Base-by-base conservation (phyloP, 768 basidiomycete genomes). In the Gloeostereum incarnatum region DNA sequence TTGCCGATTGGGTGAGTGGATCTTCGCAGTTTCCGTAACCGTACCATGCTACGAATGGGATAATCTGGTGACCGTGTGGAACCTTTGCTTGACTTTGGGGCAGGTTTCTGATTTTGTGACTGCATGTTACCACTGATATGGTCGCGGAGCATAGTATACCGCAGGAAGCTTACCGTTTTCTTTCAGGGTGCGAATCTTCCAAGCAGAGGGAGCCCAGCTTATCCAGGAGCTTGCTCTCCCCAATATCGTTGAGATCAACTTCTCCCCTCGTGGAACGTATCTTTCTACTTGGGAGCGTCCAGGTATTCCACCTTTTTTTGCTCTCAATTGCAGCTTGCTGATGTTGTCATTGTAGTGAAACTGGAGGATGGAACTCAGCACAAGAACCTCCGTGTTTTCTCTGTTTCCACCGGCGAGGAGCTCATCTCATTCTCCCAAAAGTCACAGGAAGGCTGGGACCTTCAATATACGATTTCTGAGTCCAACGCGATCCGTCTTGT, bases 251-350 rank as follows among this genome's bases (percentile, higher is more conserved):
- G 96, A 97, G 53, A 56, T 97, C 49, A 73, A 73, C 50, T 96
- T 99, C 61, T 98, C 94, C 5, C 93, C 96, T 7, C 75, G 85
- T 44, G 93, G 90, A 26, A 90, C 86, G 0, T 97, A 89, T 59
- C 54, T 99, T 30, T 93, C 90, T 38, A 93, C 89, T 33, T 98
- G 93, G 89, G 93, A 97, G 63, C 77, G 96, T 42, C 88, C 84
- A 48, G 67, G 79, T 80, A 51, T 36, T 69, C 57, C 38, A 10
- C 40, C 11, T 6, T 38, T 25, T 6, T 33, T 10, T 19, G 6
- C 9, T 39, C 31, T 17, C 6, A 25, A 31, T 22, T 26, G 22
- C 23, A 35, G 20, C 24, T 16, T 21, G 13, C n/a, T 14, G 37
- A 16, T 13, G 31, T 19, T 18, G 27, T 40, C 32, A 10, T 27